Evolutionary conservation across 768 basidiomycete species (phyloP).

Genomic region (Calocera cornea): DNA sequence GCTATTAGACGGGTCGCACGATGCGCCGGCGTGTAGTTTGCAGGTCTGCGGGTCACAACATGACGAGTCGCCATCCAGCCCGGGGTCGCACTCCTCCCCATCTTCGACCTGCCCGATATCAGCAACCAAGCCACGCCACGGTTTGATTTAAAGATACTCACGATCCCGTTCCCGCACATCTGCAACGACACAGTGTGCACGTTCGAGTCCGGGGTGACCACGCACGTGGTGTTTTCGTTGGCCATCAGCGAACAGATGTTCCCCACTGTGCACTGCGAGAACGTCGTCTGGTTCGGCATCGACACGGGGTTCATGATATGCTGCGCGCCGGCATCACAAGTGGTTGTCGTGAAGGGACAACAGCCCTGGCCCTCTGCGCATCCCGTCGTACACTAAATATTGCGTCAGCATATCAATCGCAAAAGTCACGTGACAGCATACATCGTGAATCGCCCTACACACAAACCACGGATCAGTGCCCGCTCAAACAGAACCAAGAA

Average conservation of each 20-base stretch:
- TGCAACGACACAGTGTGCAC: constrained; percentile 43
- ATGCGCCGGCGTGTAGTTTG: constrained; percentile 56
- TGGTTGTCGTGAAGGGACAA: constrained; percentile 48
- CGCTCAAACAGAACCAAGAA: too few relatives aligned
- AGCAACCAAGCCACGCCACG: not conserved
- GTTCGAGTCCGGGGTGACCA: constrained; percentile 39
- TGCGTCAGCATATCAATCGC: constrained; percentile 10
- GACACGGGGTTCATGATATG: constrained; percentile 83
- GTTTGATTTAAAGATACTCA: constrained; percentile 31
- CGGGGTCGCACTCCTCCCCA: constrained; percentile 84
- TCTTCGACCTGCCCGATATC: constrained; percentile 18
- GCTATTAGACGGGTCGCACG: constrained; percentile 66
- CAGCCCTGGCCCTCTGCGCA: constrained; percentile 48
- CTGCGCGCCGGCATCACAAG: constrained; percentile 50
- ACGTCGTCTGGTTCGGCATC: constrained; percentile 45
- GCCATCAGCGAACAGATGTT: constrained; percentile 51
- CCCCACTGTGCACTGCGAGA: constrained; percentile 68
- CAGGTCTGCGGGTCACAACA: constrained; percentile 68
- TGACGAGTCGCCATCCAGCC: constrained; percentile 38
- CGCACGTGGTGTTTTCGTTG: constrained; percentile 46
- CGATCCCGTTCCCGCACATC: constrained; percentile 75
- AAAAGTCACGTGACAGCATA: constrained; percentile 19
- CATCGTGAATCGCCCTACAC: constrained; percentile 13
- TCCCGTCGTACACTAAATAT: constrained; percentile 45
- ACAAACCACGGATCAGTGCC: too few relatives aligned